Base-by-base conservation (phyloP, 352 stramenopile genomes). In the Phytopythium vexans region DNA sequence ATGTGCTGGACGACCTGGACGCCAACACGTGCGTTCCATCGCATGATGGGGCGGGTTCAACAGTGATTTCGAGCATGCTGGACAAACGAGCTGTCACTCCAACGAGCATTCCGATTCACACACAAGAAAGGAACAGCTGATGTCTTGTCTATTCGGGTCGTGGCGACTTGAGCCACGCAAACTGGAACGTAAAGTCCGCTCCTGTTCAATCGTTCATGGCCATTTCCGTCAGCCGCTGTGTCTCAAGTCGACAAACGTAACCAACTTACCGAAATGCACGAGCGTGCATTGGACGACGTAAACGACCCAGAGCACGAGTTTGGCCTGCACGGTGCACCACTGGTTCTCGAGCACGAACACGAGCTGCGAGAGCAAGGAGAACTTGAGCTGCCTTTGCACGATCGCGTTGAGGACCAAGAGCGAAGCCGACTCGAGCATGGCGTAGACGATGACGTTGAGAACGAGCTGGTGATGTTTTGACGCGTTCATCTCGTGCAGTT, bases 1-100 rank as follows among this genome's bases (percentile, higher is more conserved):
- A 89, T 41, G 73, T 74, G 0, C 42, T 95, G 10, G 83, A 95
- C 48, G 80, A 75, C n/a, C 27, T 95, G 2, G 83, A 94, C 66
- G 67, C 67, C 14, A 57, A 71, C 3, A 86, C 75, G 35, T 94
- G 81, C 57, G 86, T 95, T 8, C 41, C 21, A 27, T 27, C 21
- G 21, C 21, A 27, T 27, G 21, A 27, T 27, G 21, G 21, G 21
- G 21, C 21, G 21, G 21, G 21, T 27, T 27, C 21, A 2, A 27
- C 21, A 27, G 21, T 27, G 21, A 27, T 27, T 27, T 27, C 21
- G 21, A 27, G 21, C 21, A 27, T 27, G 21, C 21, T 27, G 21
- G 2, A 27, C 21, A 27, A 27, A 27, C 21, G 21, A 27, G 21
- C 21, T 27, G 21, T 27, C 21, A 27, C 1, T 2, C 2, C 21